A percentile compares a stretch with the other conserved stretches of the same genome.
Conservation (phyloP, 2,329 filamentous ascomycete species). For the Colletotrichum costaricense region DNA sequence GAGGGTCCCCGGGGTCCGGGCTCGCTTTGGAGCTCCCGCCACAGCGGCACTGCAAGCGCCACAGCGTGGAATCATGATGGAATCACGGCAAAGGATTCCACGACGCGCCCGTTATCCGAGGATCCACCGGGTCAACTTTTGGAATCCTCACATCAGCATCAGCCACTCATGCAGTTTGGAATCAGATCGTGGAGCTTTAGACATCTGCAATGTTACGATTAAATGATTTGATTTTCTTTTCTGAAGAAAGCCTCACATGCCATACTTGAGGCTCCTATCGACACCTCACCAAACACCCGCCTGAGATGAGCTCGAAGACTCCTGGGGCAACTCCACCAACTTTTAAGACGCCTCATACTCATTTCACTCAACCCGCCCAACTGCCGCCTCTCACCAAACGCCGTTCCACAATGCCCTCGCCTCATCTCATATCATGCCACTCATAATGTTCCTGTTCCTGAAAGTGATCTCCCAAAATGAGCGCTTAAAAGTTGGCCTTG, state of each 20-base stretch:
- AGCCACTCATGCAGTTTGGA: not conserved
- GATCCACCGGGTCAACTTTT: not conserved
- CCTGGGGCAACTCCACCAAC: not conserved
- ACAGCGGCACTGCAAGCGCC: constrained; percentile 24
- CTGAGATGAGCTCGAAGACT: not conserved
- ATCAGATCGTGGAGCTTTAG: not conserved
- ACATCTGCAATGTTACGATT: too few relatives aligned
- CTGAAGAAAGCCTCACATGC: not conserved
- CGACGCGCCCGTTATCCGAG: not conserved
- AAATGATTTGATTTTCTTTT: not conserved
- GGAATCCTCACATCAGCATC: not conserved
- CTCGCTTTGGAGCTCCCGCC: constrained; percentile 12
- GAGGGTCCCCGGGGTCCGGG: not conserved
- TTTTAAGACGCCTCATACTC: constrained; percentile 4
- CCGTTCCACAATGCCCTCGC: not conserved
- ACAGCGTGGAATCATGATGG: constrained; percentile 20
- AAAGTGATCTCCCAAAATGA: accelerated
- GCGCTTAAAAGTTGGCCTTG: constrained; percentile 62
- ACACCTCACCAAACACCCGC: not conserved
- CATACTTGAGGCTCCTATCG: too few relatives aligned
- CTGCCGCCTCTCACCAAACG: constrained; percentile 5
- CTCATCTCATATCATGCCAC: too few relatives aligned
- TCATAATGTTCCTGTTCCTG: not conserved
- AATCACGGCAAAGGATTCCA: constrained; percentile 23
- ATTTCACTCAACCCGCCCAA: not conserved